Evolutionary conservation across 2,329 filamentous ascomycete genomes (phyloP), one percentile per base, ranked within the genome.

Genomic region (Penicillium sp.): DNA sequence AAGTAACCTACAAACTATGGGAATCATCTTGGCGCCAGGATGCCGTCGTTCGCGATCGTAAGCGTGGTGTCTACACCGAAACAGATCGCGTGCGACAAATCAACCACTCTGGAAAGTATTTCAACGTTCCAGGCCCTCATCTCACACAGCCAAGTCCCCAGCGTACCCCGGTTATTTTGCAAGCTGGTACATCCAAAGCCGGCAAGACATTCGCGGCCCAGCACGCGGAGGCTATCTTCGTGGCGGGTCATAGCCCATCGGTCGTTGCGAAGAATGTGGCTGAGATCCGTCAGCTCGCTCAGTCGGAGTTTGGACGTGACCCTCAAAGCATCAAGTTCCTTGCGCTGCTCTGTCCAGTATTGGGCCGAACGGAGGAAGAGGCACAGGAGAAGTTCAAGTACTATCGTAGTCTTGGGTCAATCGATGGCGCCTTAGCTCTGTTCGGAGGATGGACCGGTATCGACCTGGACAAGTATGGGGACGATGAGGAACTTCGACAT

Each of bases 381-480:
- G 88, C 88, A 0, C 72, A 79, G 54, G 81, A 79, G 6, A 90
- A 90, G 71, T 83, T 87, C 48, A 72, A 77, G 0, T 84, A 89
- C 5, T 85, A 84, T 55, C 77, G 81, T 9, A 79, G 80, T 51
- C 84, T 89, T 64, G 88, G 85, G 0, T 82, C 81, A 2, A 77
- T 82, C 37, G 88, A 87, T 60, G 88, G 88, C 2, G 88, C 87
- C 0, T 67, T 90, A 52, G 85, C 87, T 1, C 71, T 91, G 16
- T 91, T 91, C 62, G 87, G 87, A 18, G 88, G 88, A 1, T 91
- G 88, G 87, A 90, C 88, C 0, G 88, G 86, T 0, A 86, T 87
- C 43, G 83, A 89, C 65, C 72, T 88, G 21, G 75, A 79, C 6
- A 73, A 79, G 39, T 88, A 87, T 59, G 80, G 74, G 0, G 85